These are phyloP conservation scores for Aspergillus sclerotioniger DNA, from an alignment of 495 filamentous ascomycete genomes.

Conservation along the genomic window DNA sequence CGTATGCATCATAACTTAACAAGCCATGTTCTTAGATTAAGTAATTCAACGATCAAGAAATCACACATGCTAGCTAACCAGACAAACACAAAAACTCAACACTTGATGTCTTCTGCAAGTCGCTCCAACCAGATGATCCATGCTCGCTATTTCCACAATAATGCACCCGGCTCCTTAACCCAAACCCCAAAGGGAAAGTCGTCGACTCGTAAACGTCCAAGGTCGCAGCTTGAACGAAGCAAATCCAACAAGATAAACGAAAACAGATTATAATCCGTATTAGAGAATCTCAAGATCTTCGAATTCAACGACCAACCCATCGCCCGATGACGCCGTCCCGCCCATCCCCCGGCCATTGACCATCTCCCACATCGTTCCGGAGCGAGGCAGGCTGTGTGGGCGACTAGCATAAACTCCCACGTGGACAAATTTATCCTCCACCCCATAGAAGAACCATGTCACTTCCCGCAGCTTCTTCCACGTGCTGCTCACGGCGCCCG, in stretches of 20 bases:
- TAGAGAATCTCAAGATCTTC: conserved; percentile 58
- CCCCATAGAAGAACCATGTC: conserved; percentile 60
- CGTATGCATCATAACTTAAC: no score
- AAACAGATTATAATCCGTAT: background rate
- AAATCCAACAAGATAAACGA: background rate
- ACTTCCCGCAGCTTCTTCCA: conserved; percentile 61
- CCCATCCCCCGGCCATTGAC: conserved; percentile 40
- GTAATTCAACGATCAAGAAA: no score
- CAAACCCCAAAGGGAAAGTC: background rate
- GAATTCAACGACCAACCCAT: conserved; percentile 55
- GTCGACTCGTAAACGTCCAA: conserved; percentile 2
- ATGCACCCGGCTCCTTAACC: no score
- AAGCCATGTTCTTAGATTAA: no score
- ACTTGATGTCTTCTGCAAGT: no score
- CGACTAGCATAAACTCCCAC: conserved; percentile 58
- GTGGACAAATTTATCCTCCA: conserved; percentile 57
- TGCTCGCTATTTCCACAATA: no score
- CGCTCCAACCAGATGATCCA: no score
- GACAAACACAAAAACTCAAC: no score
- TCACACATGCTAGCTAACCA: no score
- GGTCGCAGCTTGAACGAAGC: background rate
- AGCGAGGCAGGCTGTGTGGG: conserved; percentile 39
- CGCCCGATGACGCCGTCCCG: conserved; percentile 22
- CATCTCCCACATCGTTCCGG: conserved; percentile 42
- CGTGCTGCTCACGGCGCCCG: conserved; percentile 41